Evolutionary conservation across 805 yeast genomes (phyloP), one percentile per base, ranked within the genome.

Genomic region (Debaryomyces castellii): DNA sequence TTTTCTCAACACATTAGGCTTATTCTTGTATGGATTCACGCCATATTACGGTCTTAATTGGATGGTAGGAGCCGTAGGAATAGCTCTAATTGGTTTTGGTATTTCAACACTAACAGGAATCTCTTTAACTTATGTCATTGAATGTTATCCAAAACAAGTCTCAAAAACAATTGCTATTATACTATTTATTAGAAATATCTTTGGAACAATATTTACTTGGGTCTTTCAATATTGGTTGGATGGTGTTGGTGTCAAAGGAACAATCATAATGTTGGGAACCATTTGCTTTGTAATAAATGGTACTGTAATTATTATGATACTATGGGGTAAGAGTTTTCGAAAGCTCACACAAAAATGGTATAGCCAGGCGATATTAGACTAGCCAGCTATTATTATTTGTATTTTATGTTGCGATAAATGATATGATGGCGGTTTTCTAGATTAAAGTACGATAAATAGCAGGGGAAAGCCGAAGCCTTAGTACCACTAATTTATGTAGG

Each of bases 1-100:
- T 42, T 51, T 65, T 8, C 39, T 69, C 36, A 72, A 76, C 78
- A 52, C 8, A 6, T 23, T 23, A 9, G 25, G 25, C 5, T 6
- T 23, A 6, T 23, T 5, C 9, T 23, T 23, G 9, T 23, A 23
- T 23, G 25, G 25, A 6, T 23, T 6, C 9, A 9, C 8, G 5
- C 25, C 25, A 23, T 6, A 9, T 23, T 23, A 23, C 9, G 8
- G 9, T 6, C 5, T 23, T 5, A 6, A 5, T 5, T 23, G 25
- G 25, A 23, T 23, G 5, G 25, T 23, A 6, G 25, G 25, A 23
- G 25, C 25, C 9, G 9, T 23, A 23, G 25, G 25, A 23, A 23
- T 23, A 6, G 25, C 25, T 23, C 5, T 23, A 9, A 23, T 23
- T 23, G 78, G 77, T 21, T 17, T 20, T 9, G 39, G 39, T 20